Evolutionary conservation across 495 filamentous ascomycete species (phyloP).

Genomic region (Penicillium malachiteum): DNA sequence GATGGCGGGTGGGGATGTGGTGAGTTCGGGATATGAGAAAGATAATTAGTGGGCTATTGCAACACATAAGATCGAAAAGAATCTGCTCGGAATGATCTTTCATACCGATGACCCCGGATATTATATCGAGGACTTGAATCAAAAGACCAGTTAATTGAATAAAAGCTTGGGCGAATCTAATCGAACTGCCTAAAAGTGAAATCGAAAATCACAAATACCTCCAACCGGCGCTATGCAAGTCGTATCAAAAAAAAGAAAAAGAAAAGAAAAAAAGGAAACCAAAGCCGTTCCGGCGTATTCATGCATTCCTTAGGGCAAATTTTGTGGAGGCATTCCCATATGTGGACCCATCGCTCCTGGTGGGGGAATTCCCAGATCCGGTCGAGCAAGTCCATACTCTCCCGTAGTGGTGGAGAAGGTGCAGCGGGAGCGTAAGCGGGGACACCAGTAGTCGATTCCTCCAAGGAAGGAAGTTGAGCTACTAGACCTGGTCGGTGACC

Average conservation of each 20-base stretch:
- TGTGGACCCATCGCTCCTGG: slow-evolving; percentile 32
- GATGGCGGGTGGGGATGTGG: slow-evolving; percentile 70
- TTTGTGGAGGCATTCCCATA: slow-evolving; percentile 40
- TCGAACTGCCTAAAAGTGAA: slow-evolving; percentile 12
- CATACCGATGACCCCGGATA: slow-evolving; percentile 3
- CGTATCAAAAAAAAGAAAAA: slow-evolving; percentile 37
- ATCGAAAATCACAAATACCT: slow-evolving; percentile 41
- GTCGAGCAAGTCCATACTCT: slow-evolving; percentile 40
- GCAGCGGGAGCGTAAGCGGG: slow-evolving; percentile 45
- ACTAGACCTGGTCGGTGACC: slow-evolving; percentile 31
- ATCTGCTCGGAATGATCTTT: no score
- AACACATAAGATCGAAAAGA: slow-evolving; percentile 21
- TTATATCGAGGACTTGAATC: background rate
- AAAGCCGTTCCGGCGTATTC: slow-evolving; percentile 26
- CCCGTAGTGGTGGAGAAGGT: slow-evolving; percentile 36
- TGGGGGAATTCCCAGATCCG: slow-evolving; percentile 35
- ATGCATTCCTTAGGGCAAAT: slow-evolving; percentile 35
- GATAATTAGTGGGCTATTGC: slow-evolving; percentile 97
- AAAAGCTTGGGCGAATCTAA: slow-evolving; percentile 26
- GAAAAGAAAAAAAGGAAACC: no score
- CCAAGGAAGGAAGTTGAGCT: slow-evolving; percentile 45
- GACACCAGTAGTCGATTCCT: slow-evolving; percentile 47
- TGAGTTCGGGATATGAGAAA: slow-evolving; percentile 88
- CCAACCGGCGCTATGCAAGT: slow-evolving; percentile 48
- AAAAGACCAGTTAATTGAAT: slow-evolving; percentile 12